Evolutionary conservation across 768 basidiomycete genomes (phyloP).

Genomic region (Gymnopilus dilepis): DNA sequence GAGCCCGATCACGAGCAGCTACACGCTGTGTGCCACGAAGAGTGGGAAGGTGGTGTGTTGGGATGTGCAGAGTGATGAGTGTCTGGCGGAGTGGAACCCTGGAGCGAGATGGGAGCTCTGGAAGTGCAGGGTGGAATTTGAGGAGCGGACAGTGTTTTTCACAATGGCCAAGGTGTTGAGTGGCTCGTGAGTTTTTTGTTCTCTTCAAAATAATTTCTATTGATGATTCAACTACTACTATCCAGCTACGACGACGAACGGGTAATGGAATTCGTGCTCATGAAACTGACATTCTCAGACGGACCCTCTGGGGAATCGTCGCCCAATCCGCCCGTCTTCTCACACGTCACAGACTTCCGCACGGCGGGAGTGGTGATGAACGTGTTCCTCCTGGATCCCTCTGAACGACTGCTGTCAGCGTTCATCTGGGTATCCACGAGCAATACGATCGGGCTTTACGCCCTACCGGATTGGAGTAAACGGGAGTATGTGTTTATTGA

Average conservation of each 20-base stretch:
- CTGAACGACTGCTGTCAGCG: slow-evolving; percentile 62
- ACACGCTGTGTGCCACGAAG: slow-evolving; percentile 79
- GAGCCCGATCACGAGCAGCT: slow-evolving; percentile 76
- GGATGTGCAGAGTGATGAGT: slow-evolving; percentile 67
- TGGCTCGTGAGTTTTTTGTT: slow-evolving; percentile 45
- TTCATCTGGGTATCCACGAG: slow-evolving; percentile 69
- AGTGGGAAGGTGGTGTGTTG: slow-evolving; percentile 79
- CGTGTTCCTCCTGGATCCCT: slow-evolving; percentile 74
- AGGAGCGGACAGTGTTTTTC: slow-evolving; percentile 72
- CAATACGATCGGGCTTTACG: slow-evolving; percentile 65
- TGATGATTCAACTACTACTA: neutral
- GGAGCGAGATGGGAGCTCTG: slow-evolving; percentile 70
- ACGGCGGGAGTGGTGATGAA: slow-evolving; percentile 78
- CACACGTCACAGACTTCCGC: slow-evolving; percentile 64
- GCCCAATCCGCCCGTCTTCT: slow-evolving; percentile 52
- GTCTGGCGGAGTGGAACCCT: slow-evolving; percentile 74
- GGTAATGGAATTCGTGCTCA: slow-evolving; percentile 73
- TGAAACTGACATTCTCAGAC: slow-evolving; percentile 67
- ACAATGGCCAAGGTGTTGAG: slow-evolving; percentile 72
- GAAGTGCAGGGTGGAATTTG: slow-evolving; percentile 82
- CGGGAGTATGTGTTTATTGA: slow-evolving; percentile 74
- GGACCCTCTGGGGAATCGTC: slow-evolving; percentile 46
- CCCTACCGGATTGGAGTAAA: slow-evolving; percentile 68
- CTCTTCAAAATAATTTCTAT: slow-evolving; percentile 3
- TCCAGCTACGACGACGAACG: slow-evolving; percentile 62